These are phyloP conservation scores for Debaryomyces sp. DNA, from an alignment of 1,139 yeast genomes.

Conservation along the genomic window DNA sequence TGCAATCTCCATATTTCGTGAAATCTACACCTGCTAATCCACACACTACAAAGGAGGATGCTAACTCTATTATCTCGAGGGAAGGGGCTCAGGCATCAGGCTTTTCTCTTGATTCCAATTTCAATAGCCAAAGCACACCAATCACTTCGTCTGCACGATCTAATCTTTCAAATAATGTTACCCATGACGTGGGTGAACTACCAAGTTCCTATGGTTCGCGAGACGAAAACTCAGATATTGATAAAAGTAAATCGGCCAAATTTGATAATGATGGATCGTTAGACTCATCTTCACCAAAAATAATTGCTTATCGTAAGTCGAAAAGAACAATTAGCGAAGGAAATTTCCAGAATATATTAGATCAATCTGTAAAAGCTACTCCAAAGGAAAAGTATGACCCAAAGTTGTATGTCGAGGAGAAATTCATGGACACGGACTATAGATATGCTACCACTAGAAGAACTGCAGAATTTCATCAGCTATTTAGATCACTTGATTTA, in stretches of 20 bases:
- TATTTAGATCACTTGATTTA: slow-evolving; percentile 69
- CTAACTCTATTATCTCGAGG: slow-evolving; percentile 42
- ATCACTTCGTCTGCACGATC: background rate
- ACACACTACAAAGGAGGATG: slow-evolving; percentile 58
- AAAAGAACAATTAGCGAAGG: slow-evolving; percentile 38
- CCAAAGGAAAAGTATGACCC: slow-evolving; percentile 34
- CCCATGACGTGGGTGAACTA: background rate
- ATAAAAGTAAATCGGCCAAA: background rate
- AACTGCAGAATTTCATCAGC: slow-evolving; percentile 75
- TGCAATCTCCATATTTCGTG: slow-evolving; percentile 40
- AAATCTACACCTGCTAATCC: slow-evolving; percentile 64
- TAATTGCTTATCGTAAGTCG: slow-evolving; percentile 51
- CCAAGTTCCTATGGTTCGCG: background rate
- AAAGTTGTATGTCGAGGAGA: slow-evolving; percentile 41
- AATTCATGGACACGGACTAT: slow-evolving; percentile 36
- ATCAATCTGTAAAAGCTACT: slow-evolving; percentile 17
- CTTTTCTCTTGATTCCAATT: background rate
- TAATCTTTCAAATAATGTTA: slow-evolving; percentile 11
- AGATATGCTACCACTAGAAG: slow-evolving; percentile 69
- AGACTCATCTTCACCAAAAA: slow-evolving; percentile 39
- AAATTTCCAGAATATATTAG: slow-evolving; percentile 25
- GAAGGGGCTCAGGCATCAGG: slow-evolving; percentile 21
- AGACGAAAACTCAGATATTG: slow-evolving; percentile 11
- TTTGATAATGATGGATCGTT: slow-evolving; percentile 4
- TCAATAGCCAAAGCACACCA: background rate